These are phyloP conservation scores for Reticulascus tulasneorum DNA, from an alignment of 2,329 filamentous ascomycete species.

Conservation along the genomic window DNA sequence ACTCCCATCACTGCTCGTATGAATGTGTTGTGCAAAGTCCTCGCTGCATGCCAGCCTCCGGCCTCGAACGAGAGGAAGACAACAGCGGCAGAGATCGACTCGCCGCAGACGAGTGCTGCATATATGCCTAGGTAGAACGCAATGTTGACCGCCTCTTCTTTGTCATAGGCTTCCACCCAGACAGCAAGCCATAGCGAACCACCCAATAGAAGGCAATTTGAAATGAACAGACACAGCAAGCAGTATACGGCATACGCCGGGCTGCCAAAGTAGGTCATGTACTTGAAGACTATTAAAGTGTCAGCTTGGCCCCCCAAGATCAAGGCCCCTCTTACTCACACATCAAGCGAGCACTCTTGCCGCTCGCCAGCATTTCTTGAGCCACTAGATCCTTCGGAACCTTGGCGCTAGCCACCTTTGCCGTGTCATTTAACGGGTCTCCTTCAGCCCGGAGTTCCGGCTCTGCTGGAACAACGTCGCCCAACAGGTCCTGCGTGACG, in stretches of 20 bases:
- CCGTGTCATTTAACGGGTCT: conserved; percentile 23
- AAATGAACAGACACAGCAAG: conserved; percentile 34
- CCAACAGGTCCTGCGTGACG: conserved; percentile 32
- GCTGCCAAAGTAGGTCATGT: conserved; percentile 48
- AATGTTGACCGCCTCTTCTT: conserved; percentile 38
- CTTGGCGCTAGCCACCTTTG: conserved; percentile 32
- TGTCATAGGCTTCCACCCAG: conserved; percentile 49
- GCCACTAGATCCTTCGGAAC: conserved; percentile 38
- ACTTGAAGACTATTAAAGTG: conserved; percentile 36
- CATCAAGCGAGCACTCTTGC: conserved; percentile 38
- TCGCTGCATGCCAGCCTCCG: conserved; percentile 54
- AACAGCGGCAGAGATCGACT: conserved; percentile 36
- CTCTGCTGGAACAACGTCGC: conserved; percentile 28
- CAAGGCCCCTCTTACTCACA: conserved; percentile 25
- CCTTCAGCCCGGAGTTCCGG: conserved; percentile 23
- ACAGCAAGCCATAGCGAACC: conserved; percentile 46
- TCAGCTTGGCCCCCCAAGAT: conserved; percentile 10
- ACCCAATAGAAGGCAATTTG: conserved; percentile 37
- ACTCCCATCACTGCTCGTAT: conserved; percentile 49
- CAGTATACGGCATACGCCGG: conserved; percentile 37
- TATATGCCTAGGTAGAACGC: conserved; percentile 53
- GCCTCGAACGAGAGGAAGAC: conserved; percentile 46
- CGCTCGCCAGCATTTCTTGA: conserved; percentile 44
- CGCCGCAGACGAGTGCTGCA: conserved; percentile 39
- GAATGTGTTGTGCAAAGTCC: conserved; percentile 47